A percentile compares a stretch with the other conserved stretches of the same genome.
Conservation (phyloP, 2,329 filamentous ascomycete species). For the Calonectria honghensis region DNA sequence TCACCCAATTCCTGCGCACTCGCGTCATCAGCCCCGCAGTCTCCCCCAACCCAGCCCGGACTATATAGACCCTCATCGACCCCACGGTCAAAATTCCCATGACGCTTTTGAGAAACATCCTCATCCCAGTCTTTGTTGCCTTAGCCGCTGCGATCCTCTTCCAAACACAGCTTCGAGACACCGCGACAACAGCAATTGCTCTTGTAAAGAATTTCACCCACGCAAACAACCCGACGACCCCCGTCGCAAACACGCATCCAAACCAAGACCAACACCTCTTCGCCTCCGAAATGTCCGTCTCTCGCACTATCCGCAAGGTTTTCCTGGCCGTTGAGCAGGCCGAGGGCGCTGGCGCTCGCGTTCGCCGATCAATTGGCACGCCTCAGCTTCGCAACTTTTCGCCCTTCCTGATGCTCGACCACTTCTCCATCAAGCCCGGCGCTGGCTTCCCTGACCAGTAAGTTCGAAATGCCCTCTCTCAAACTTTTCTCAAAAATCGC, state of each 20-base stretch:
- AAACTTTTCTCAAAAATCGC: conserved; percentile 12
- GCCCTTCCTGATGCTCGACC: conserved; percentile 97
- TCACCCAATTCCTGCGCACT: background rate
- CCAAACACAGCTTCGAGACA: conserved; percentile 49
- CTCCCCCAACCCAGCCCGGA: background rate
- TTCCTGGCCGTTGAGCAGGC: conserved; percentile 90
- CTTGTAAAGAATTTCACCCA: conserved; percentile 40
- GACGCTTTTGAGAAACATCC: conserved; percentile 56
- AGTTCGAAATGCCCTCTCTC: conserved; percentile 40
- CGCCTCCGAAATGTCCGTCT: conserved; percentile 76
- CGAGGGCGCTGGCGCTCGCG: conserved; percentile 90
- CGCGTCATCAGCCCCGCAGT: conserved; percentile 31
- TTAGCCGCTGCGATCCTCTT: conserved; percentile 56
- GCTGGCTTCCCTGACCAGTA: conserved; percentile 93
- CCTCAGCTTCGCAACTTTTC: conserved; percentile 88
- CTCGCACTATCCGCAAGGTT: conserved; percentile 86
- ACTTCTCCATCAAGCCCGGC: conserved; percentile 87
- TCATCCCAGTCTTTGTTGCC: conserved; percentile 56
- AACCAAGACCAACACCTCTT: conserved; percentile 51
- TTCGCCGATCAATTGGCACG: conserved; percentile 91
- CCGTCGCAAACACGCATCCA: conserved; percentile 37
- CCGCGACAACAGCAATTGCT: conserved; percentile 47
- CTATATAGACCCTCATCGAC: conserved; percentile 48
- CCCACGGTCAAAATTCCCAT: conserved; percentile 52
- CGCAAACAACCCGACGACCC: conserved; percentile 13